These are phyloP conservation scores for Penicillium sp. DNA, from an alignment of 2,329 filamentous ascomycete genomes.

Conservation along the genomic window DNA sequence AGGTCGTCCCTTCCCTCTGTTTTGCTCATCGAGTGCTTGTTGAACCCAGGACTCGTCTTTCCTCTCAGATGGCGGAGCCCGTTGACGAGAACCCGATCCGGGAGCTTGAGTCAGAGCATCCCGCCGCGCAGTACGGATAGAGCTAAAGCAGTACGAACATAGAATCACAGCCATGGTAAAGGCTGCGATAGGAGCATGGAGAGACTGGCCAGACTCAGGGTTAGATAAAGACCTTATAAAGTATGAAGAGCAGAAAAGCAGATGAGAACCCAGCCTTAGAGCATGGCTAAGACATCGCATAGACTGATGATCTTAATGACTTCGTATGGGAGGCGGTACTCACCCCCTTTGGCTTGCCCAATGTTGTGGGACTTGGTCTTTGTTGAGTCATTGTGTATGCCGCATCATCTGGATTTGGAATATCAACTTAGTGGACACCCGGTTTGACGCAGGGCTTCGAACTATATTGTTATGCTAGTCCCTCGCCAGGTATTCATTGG, in stretches of 20 bases:
- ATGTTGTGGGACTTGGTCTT: conserved; percentile 12
- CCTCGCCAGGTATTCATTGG: neutral
- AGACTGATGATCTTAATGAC: neutral
- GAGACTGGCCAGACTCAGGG: conserved; percentile 33
- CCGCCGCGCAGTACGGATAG: conserved; percentile 62
- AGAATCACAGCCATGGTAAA: conserved; percentile 59
- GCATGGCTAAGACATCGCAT: neutral
- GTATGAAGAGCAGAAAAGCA: neutral
- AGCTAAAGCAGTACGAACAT: conserved; percentile 60
- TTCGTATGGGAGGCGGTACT: conserved; percentile 2
- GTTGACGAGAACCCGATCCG: conserved; percentile 31
- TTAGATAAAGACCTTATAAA: neutral
- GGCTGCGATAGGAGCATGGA: conserved; percentile 60
- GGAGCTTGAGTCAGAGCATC: conserved; percentile 57
- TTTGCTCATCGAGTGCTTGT: conserved; percentile 33
- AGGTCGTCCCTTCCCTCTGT: conserved; percentile 15
- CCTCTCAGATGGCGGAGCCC: conserved; percentile 44
- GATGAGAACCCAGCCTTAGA: neutral
- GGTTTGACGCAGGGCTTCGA: neutral
- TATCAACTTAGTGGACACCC: neutral
- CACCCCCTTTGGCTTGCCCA: conserved; percentile 22
- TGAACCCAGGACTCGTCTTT: conserved; percentile 32
- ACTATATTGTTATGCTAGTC: neutral
- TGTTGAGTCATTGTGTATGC: conserved; percentile 15
- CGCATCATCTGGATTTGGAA: neutral